phyloP scores from a whole-genome alignment of 2,329 filamentous ascomycete genomes.

The Fusarium pseudograminearum region DNA sequence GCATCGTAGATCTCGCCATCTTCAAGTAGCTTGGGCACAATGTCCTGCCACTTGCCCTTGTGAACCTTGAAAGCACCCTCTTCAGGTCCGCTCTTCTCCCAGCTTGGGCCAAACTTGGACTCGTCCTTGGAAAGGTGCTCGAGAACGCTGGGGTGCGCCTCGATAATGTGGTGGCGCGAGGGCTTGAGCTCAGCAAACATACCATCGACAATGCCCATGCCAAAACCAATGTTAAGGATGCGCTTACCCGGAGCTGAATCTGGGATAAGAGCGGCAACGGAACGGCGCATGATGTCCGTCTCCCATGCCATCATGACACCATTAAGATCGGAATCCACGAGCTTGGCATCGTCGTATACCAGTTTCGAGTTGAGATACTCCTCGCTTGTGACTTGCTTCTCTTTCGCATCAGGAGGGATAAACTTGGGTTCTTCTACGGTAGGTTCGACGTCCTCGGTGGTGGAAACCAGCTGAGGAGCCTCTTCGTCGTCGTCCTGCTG shows the following conservation, averaged over 20 bases:
- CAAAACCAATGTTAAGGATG: slow-evolving; percentile 88
- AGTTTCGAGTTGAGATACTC: slow-evolving; percentile 77
- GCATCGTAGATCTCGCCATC: slow-evolving; percentile 81
- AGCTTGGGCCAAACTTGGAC: slow-evolving; percentile 65
- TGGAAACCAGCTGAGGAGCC: slow-evolving; percentile 49
- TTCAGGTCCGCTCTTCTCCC: slow-evolving; percentile 67
- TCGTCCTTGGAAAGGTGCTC: slow-evolving; percentile 66
- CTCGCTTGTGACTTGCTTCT: slow-evolving; percentile 69
- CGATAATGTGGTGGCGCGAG: slow-evolving; percentile 82
- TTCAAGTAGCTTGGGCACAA: slow-evolving; percentile 75
- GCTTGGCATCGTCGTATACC: slow-evolving; percentile 72
- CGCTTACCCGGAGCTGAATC: slow-evolving; percentile 65
- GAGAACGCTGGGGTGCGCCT: slow-evolving; percentile 84
- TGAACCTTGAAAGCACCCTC: slow-evolving; percentile 80
- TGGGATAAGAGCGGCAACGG: slow-evolving; percentile 74
- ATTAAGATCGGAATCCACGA: slow-evolving; percentile 81
- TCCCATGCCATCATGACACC: slow-evolving; percentile 97
- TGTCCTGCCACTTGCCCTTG: slow-evolving; percentile 80
- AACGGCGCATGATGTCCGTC: slow-evolving; percentile 84
- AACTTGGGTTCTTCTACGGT: slow-evolving; percentile 49
- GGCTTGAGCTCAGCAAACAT: slow-evolving; percentile 79
- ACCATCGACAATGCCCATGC: slow-evolving; percentile 88
- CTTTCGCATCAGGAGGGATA: slow-evolving; percentile 53
- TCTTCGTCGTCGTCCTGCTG: slow-evolving; percentile 58
- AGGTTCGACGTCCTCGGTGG: slow-evolving; percentile 49